These are phyloP conservation scores for Aegilops sharonensis DNA, from an alignment of 176 grass and related monocot genomes.

Conservation along the genomic window DNA sequence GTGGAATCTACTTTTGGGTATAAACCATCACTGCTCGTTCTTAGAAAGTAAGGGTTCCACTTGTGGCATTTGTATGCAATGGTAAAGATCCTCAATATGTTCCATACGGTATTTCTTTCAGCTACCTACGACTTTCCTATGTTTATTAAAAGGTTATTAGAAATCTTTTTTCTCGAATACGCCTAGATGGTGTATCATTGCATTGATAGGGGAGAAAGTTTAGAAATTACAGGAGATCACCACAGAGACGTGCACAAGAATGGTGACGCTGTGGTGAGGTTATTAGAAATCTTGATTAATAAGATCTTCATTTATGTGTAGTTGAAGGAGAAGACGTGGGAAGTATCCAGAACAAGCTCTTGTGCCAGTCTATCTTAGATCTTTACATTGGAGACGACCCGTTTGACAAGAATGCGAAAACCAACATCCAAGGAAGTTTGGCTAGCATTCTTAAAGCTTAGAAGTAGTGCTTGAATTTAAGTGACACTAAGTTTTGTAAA, in stretches of 20 bases:
- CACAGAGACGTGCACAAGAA: too few species aligned
- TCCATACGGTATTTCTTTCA: not conserved
- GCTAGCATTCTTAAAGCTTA: constrained; percentile 45
- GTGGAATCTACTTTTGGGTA: not conserved
- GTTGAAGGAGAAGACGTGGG: constrained; percentile 71
- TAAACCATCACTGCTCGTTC: not conserved
- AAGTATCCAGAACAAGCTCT: constrained; percentile 76
- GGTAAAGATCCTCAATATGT: not conserved
- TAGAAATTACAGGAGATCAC: too few species aligned
- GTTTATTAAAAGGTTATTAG: not conserved
- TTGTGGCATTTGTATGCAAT: not conserved
- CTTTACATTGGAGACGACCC: constrained; percentile 91
- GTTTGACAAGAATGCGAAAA: constrained; percentile 75
- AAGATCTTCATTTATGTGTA: constrained; percentile 3
- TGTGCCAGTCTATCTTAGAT: constrained; percentile 85
- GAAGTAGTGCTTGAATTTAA: not conserved
- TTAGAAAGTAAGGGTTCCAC: not conserved
- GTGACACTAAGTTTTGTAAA: not conserved
- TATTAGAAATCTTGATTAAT: not conserved
- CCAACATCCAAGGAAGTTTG: constrained; percentile 60
- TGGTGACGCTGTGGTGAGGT: not conserved
- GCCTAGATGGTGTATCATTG: too few species aligned
- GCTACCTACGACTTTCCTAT: not conserved
- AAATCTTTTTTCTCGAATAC: not conserved
- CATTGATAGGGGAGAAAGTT: too few species aligned